These are phyloP conservation scores for Penicillium brasilianum DNA, from an alignment of 2,329 filamentous ascomycete species.

Conservation along the genomic window DNA sequence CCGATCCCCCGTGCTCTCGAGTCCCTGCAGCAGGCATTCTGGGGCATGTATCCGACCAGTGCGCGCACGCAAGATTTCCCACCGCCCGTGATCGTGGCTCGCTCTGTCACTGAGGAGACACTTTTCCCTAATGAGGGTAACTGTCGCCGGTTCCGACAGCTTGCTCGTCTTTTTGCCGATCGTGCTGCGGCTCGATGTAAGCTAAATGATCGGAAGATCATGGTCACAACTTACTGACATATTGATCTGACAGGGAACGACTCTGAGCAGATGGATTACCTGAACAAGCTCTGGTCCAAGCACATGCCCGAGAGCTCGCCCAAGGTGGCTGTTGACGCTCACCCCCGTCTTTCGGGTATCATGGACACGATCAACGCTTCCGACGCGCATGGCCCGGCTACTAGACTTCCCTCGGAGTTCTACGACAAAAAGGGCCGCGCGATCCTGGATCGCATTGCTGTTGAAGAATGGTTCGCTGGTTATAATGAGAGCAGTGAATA, in stretches of 20 bases:
- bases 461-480: constrained; percentile 92
- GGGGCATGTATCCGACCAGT: constrained; percentile 71
- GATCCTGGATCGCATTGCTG: constrained; percentile 73
- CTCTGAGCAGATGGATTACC: constrained; percentile 79
- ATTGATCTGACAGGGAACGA: constrained; percentile 59
- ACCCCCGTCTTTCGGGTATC: constrained; percentile 83
- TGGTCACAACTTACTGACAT: constrained; percentile 9
- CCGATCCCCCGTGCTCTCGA: constrained; percentile 77
- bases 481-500: constrained; percentile 87
- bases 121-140: constrained; percentile 78
- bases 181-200: constrained; percentile 70
- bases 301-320: constrained; percentile 78
- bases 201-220: background rate
- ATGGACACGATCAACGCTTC: constrained; percentile 95
- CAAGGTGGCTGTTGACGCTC: constrained; percentile 79
- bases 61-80: constrained; percentile 59
- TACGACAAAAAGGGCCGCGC: constrained; percentile 75
- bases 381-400: constrained; percentile 79
- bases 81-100: constrained; percentile 68
- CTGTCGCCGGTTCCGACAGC: constrained; percentile 72
- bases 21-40: constrained; percentile 75
- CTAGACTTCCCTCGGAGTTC: constrained; percentile 80
- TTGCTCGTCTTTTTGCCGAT: constrained; percentile 73
- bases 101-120: constrained; percentile 72
- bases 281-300: constrained; percentile 76